Percentiles rank a stretch among this genome's conserved stretches.
Evolutionary conservation across 1,284 basidiomycete species (phyloP).

Genomic region (Cystobasidium pallidum): DNA sequence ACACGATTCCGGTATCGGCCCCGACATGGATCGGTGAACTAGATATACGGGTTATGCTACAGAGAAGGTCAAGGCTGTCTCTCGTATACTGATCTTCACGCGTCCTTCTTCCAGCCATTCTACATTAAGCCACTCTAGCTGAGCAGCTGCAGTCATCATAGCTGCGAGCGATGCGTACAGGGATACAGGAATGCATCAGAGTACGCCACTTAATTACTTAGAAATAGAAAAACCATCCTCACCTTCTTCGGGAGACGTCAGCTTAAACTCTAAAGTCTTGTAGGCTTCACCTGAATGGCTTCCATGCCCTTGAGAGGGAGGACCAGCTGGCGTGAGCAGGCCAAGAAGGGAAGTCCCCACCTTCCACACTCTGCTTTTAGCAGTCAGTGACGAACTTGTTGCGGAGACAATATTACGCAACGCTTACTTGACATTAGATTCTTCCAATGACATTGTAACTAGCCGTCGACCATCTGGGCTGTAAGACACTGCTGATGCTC

Average conservation of each 20-base stretch:
- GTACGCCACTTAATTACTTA: constrained; percentile 4
- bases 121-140: constrained; percentile 73
- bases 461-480: constrained; percentile 89
- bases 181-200: background rate
- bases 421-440: constrained; percentile 67
- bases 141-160: constrained; percentile 64
- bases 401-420: constrained; percentile 60
- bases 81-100: constrained; percentile 76
- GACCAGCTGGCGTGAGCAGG: constrained; percentile 86
- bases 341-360: constrained; percentile 59
- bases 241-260: constrained; percentile 38
- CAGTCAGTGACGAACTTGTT: constrained; percentile 40
- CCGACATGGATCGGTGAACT: background rate
- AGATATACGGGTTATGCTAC: constrained; percentile 9
- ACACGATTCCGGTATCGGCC: background rate
- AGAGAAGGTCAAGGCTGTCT: constrained; percentile 74
- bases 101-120: constrained; percentile 81
- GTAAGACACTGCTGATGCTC: constrained; percentile 79
- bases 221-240: background rate
- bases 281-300: constrained; percentile 63
- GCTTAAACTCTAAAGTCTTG: constrained; percentile 52
- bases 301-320: constrained; percentile 80
- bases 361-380: constrained; percentile 55
- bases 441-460: constrained; percentile 82
- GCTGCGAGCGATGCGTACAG: constrained; percentile 13